Evolutionary conservation across 1,284 basidiomycete species (phyloP).

Genomic region (Coriolopsis trogii): DNA sequence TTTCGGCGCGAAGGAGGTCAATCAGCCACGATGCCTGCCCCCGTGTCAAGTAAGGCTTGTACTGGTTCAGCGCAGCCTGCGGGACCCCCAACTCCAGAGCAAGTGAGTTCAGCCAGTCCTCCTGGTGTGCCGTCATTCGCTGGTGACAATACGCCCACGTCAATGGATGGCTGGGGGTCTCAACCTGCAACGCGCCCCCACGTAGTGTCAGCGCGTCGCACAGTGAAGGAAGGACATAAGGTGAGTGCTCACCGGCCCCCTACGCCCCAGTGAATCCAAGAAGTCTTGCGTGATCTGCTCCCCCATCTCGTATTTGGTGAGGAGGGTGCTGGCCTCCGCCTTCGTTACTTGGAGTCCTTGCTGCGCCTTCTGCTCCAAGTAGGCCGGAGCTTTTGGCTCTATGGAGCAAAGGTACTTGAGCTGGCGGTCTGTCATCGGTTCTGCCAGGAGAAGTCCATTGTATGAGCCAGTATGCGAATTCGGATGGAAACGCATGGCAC

Average conservation of each 20-base stretch:
- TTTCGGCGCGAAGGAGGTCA: not conserved
- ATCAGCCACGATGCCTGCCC: not conserved
- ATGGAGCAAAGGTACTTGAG: not conserved
- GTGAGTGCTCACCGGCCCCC: not conserved
- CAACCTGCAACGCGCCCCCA: not conserved
- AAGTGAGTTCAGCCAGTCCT: not conserved
- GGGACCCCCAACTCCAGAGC: not conserved
- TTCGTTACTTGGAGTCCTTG: not conserved
- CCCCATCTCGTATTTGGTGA: not conserved
- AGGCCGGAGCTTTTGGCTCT: not conserved
- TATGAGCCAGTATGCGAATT: not conserved
- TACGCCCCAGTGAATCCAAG: not conserved
- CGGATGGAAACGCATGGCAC: no score
- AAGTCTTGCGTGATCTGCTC: not conserved
- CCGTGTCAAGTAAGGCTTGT: not conserved
- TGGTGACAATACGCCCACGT: not conserved
- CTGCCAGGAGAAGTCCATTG: not conserved
- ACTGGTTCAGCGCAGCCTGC: not conserved
- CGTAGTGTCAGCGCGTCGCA: not conserved
- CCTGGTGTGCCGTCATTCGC: not conserved
- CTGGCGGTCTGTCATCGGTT: not conserved
- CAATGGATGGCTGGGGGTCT: not conserved
- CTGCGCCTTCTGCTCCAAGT: not conserved
- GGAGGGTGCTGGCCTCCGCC: not conserved
- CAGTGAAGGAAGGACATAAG: not conserved